Evolutionary conservation across 192 early-diverging fungal genomes (phyloP).

Genomic region (Umbelopsis sp.): DNA sequence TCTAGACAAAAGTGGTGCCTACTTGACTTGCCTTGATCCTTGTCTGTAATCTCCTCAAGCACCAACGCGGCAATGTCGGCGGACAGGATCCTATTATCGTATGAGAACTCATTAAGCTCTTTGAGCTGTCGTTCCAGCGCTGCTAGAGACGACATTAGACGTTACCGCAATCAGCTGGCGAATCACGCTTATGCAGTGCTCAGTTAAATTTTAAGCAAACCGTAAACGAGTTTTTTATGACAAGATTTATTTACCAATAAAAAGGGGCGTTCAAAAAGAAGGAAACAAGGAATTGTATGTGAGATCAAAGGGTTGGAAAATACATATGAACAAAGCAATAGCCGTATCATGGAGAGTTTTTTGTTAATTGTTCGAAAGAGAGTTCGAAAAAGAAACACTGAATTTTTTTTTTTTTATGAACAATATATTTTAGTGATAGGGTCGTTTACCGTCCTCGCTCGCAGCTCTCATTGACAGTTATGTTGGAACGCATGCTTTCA

Average conservation of each 20-base stretch:
- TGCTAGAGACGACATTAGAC: constrained; percentile 18
- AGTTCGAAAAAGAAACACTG: neutral
- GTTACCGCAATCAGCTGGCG: too few species aligned
- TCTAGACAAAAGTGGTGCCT: neutral
- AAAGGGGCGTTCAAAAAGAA: too few species aligned
- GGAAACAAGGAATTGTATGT: too few species aligned
- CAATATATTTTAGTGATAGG: neutral
- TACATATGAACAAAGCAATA: too few species aligned
- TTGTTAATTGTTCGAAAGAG: too few species aligned
- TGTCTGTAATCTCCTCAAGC: constrained; percentile 27
- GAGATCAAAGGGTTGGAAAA: too few species aligned
- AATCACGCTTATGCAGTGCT: too few species aligned
- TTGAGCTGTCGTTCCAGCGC: constrained; percentile 13
- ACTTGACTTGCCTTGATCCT: constrained; percentile 30
- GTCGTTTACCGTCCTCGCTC: constrained; percentile 15
- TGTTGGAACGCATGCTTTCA: constrained; percentile 16
- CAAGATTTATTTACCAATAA: too few species aligned
- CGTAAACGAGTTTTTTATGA: too few species aligned
- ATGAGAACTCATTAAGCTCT: constrained; percentile 21
- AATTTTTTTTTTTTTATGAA: neutral
- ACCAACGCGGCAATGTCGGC: constrained; percentile 27
- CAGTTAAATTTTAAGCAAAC: too few species aligned
- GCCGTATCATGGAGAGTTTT: too few species aligned
- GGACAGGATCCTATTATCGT: constrained; percentile 20
- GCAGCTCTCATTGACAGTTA: constrained; percentile 14